Base-by-base conservation (phyloP, 371 early-diverging fungal species). In the Rhizopus sp. region DNA sequence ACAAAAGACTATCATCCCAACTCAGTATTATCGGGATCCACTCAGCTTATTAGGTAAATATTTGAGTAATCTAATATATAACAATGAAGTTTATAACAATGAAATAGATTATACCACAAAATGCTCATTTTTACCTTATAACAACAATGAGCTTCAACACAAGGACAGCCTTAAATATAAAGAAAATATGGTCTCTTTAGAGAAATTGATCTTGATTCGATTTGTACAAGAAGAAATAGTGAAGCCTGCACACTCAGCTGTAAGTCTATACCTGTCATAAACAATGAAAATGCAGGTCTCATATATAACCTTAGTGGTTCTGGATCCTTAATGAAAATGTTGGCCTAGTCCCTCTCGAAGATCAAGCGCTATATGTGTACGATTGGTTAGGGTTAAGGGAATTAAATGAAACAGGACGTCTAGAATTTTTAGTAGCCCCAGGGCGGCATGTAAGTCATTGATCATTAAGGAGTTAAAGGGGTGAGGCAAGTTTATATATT, bases 21-120 rank as follows among this genome's bases (percentile, higher is more conserved):
- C 97, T 2, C 96, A 95, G 71, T 97, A 95, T 62, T 95, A 80
- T 68, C 92, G 88, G 63, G 88, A 90, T 60, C 87, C 87, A 0
- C 63, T 47, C 6, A 80, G 85, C 16, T 32, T 83, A 12, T 75
- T 83, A 42, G 65, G 79, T 73, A 52, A 59, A 49, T 30, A 23
- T 23, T 23, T 23, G 23, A 1, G 23, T 23, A 23, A 23, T 12
- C 23, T 23, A 17, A 5, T 37, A n/a, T n/a, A 9, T 4, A 46
- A 7, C 15, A 41, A 41, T 10, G 15, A n/a, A 15, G 12, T 9
- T 7, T 55, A 15, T 41, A 41, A 17, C 53, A 16, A 30, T 38
- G 23, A 46, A 53, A 3, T 63, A 75, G 77, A 63, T n/a, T 97
- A 97, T 66, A 56, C 90, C 46, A 62, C 81, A 46, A 68, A 72